A percentile compares a stretch with the other conserved stretches of the same genome.
These are phyloP conservation scores for Penicillium verrucosum DNA, from an alignment of 2,329 filamentous ascomycete species.

Conservation along the genomic window DNA sequence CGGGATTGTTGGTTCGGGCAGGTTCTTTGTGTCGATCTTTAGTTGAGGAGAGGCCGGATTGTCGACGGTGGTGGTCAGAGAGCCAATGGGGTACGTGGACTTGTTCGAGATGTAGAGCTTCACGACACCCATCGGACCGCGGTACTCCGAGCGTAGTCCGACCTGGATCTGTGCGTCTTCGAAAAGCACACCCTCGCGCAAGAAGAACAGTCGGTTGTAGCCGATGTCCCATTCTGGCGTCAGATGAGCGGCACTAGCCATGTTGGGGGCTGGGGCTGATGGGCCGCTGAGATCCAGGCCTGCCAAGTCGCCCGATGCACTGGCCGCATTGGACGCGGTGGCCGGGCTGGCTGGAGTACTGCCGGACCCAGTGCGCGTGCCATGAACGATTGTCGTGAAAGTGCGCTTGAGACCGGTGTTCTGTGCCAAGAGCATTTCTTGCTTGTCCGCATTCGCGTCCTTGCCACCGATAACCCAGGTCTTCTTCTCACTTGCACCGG, in stretches of 20 bases:
- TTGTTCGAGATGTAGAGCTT: conserved; percentile 98
- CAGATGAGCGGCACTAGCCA: conserved; percentile 87
- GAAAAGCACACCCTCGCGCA: conserved; percentile 82
- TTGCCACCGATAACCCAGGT: conserved; percentile 98
- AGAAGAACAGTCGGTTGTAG: conserved; percentile 76
- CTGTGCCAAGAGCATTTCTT: conserved; percentile 77
- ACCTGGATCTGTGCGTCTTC: conserved; percentile 94
- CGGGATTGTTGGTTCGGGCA: conserved; percentile 77
- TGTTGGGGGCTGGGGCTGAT: conserved; percentile 66
- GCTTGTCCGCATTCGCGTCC: conserved; percentile 78
- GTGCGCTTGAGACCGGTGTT: conserved; percentile 79
- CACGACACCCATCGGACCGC: conserved; percentile 89
- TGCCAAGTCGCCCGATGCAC: conserved; percentile 65
- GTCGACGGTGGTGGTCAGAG: conserved; percentile 91
- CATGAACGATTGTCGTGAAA: conserved; percentile 61
- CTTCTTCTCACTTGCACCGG: conserved; percentile 86
- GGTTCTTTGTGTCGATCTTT: conserved; percentile 80
- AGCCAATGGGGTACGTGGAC: conserved; percentile 76
- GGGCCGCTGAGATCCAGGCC: conserved; percentile 75
- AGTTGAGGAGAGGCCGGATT: conserved; percentile 63
- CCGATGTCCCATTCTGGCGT: conserved; percentile 93
- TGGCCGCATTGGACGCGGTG: conserved; percentile 45
- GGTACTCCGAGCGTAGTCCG: conserved; percentile 88
- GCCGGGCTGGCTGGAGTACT: conserved; percentile 33
- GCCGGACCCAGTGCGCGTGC: conserved; percentile 34